Base-by-base conservation (phyloP, 768 basidiomycete genomes). In the Suillus ampliporus region DNA sequence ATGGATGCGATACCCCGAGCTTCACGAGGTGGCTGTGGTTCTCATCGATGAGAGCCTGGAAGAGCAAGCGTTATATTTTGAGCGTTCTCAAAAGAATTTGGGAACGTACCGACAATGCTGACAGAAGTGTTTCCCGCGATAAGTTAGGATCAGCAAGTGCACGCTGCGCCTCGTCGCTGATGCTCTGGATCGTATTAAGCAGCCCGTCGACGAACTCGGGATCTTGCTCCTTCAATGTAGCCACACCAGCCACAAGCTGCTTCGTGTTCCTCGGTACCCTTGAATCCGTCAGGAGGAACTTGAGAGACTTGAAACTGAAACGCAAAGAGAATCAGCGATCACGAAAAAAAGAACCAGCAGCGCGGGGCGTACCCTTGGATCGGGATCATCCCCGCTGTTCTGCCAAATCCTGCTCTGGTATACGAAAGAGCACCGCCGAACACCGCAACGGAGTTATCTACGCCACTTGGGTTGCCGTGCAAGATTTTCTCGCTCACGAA, bases 391-490 rank as follows among this genome's bases (percentile, higher is more conserved):
- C 92, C 92, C 64, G 89, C 86, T 74, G 88, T 87, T 78, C 81
- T 88, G 57, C 84, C 87, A 65, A 90, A 93, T 63, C 91, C 89
- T 67, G 92, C 80, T 61, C 92, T 86, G 19, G 90, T 92, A 78
- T 97, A 99, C 21, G 89, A 87, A 67, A 99, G 81, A 31, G 95
- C 97, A 53, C 97, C 97, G 21, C 97, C 97, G 71, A 89, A 92
- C 1, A 95, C 91, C 17, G 92, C 85, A 40, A 98, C 94, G 21
- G 95, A 92, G 75, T 99, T 99, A 74, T 99, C 97, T 26, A 99
- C 92, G 10, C 97, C 97, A 69, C 94, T 97, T 3, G 97, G 97
- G 70, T 92, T 99, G 1, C 97, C 97, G 73, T 99, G 97, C 57
- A 98, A 79, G 46, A 99, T 90, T 77, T 99, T 99, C 79, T 99